Evolutionary conservation across 2,329 filamentous ascomycete species (phyloP), one percentile per base, ranked within the genome.

Genomic region (Myriangium duriaei): DNA sequence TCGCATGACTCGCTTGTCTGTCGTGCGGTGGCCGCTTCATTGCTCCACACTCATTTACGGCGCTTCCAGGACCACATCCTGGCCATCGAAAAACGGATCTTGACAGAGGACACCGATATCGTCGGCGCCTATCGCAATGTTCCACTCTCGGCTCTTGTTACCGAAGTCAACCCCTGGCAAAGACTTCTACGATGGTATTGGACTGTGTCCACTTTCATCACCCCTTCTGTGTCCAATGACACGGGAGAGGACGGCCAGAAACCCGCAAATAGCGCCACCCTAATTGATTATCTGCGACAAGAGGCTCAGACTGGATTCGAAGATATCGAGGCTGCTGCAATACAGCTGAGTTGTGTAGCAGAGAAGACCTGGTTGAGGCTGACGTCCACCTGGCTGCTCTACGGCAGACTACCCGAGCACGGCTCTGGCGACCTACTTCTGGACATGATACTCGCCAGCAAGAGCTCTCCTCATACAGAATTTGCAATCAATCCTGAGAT

Each of bases 121-220:
- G 88, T 96, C 1, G 88, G 88, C 30, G 88, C 83, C 1, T 94
- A 95, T 56, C 81, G 88, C 44, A 92, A 94, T 45, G 88, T 96
- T 14, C 88, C 91, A 2, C 62, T 98, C 49, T 92, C 91, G 34
- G 79, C 79, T 2, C 71, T 96, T 13, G 76, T 93, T 17, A 73
- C 72, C 4, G 81, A 91, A 52, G 95, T 96, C 51, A 76, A 80
- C n/a, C 79, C 74, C 30, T 96, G 88, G 88, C 81, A 72, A 32
- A 72, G 84, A 49, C 69, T 78, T 24, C 72, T 96, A 67, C 79
- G 87, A 50, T 96, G 88, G 85, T 68, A 95, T 13, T 83, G 80
- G 76, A 69, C 75, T 19, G 62, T 87, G 33, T 71, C 74, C 21
- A 69, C 72, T 48, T 83, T 81, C 48, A 82, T 95, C 56, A 59